Evolutionary conservation across 2,329 filamentous ascomycete species (phyloP), one percentile per base, ranked within the genome.

Genomic region (Calycina herbarum): DNA sequence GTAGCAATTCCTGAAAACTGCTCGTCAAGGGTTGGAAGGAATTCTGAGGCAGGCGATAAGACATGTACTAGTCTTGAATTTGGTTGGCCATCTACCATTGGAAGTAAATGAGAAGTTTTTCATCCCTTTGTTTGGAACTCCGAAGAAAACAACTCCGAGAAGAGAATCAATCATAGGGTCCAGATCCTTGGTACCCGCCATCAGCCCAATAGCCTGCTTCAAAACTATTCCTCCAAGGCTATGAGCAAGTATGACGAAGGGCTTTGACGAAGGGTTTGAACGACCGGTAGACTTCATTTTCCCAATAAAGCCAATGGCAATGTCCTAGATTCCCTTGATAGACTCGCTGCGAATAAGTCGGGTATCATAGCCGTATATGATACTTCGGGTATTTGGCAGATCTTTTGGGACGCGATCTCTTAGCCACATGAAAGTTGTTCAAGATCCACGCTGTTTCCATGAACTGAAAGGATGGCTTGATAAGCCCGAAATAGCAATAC

Each of bases 311-410:
- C 17, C 57, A 38, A 40, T 38, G 29, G 57, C 57, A 17, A 59
- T 38, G n/a, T 59, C 57, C n/a, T 38, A 17, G 27, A 59, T 42
- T 8, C n/a, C 31, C 24, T 59, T 38, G 35, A 59, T 8, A 11
- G 57, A 59, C n/a, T 59, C 31, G 35, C 57, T 59, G 15, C 35
- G 17, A 24, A 38, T 24, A 38, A 59, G 57, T 4, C 42, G 31
- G n/a, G 57, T 59, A 29, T 59, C 57, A 42, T 59, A 59, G 7
- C 57, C 57, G 35, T 59, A 59, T 5, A 59, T 38, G 38, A 59
- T 59, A 10, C 31, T 40, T 11, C 57, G 31, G 10, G 27, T 29
- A 42, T 42, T 42, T 2, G 35, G 57, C 29, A 59, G 1, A 17
- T 59, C 31, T 27, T 11, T 42, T 27, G 57, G 57, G n/a, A 42